Conservation (phyloP, 345 rosid genomes). For the Eucalyptus marginata region DNA sequence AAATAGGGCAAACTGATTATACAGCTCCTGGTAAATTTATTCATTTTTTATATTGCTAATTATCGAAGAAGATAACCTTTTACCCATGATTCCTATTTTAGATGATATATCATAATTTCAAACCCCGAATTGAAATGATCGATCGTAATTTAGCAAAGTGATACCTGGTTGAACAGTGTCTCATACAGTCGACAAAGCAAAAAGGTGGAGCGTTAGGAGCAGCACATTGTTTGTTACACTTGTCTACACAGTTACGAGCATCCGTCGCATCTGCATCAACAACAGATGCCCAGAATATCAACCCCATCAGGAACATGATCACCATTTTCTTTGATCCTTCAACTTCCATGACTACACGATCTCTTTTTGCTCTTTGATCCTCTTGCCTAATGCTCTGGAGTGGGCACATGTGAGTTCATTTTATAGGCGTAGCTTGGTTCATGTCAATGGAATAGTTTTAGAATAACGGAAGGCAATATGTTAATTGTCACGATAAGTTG, state of each 20-base stretch:
- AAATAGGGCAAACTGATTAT: background rate
- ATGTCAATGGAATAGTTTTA: background rate
- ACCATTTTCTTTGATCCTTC: background rate
- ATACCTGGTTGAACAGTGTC: background rate
- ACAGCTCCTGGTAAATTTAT: background rate
- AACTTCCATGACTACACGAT: background rate
- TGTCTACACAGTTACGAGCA: background rate
- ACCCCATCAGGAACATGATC: background rate
- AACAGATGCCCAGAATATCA: background rate
- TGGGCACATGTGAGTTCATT: background rate
- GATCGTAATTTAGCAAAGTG: background rate
- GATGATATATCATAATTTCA: background rate
- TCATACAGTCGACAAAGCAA: background rate
- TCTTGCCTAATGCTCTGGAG: background rate
- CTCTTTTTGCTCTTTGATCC: background rate
- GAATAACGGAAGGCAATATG: background rate
- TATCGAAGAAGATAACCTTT: background rate
- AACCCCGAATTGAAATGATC: background rate
- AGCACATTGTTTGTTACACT: background rate
- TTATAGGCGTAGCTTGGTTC: background rate
- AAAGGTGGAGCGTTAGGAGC: accelerated
- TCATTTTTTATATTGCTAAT: too few relatives aligned
- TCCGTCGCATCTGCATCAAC: background rate
- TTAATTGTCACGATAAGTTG: too few relatives aligned
- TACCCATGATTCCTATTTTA: background rate